Percentiles rank a stretch among this genome's conserved stretches.
Conservation (phyloP, 305 asterid genomes). For the Fraxinus sp. region DNA sequence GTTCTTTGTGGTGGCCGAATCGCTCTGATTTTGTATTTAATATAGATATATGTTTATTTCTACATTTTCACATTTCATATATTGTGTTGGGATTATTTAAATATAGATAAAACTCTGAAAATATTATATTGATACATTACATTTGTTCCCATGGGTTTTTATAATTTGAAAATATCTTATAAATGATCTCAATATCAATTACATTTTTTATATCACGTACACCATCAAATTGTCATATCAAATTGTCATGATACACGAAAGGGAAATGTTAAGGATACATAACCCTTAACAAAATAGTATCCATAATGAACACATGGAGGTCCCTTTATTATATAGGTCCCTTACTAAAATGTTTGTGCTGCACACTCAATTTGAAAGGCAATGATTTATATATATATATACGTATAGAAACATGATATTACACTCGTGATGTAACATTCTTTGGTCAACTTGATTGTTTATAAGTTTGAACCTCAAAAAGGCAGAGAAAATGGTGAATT, state of each 20-base stretch:
- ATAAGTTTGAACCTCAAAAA: background rate
- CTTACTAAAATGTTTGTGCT: background rate
- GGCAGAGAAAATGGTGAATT: background rate
- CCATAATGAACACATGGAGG: no score
- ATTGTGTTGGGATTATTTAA: background rate
- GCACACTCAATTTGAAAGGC: background rate
- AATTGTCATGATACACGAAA: background rate
- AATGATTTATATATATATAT: background rate
- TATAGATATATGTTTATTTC: background rate
- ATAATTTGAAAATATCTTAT: no score
- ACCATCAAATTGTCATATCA: background rate
- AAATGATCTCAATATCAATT: background rate
- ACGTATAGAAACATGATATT: background rate
- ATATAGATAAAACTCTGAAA: background rate
- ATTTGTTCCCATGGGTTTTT: background rate
- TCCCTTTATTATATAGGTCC: no score
- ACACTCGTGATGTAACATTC: background rate
- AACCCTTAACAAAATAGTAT: no score
- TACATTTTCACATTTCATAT: background rate
- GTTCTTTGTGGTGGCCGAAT: background rate
- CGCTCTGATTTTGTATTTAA: background rate
- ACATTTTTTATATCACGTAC: background rate
- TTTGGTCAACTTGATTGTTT: background rate
- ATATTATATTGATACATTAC: background rate
- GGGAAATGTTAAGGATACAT: background rate